Conservation (phyloP, 73 alveolate species). For the Urostyla sp. region DNA sequence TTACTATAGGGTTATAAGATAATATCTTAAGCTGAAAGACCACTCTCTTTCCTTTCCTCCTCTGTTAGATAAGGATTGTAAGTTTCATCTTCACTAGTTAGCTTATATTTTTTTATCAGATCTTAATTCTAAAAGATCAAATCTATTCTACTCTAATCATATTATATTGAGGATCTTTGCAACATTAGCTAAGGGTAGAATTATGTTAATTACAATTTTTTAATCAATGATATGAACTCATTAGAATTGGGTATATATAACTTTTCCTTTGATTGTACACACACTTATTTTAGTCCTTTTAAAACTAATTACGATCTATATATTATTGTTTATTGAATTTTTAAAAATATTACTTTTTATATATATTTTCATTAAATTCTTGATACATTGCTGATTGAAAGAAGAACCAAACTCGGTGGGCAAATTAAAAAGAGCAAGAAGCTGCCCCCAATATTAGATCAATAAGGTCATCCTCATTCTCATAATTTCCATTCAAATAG, state of each 20-base stretch:
- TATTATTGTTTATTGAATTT: no score
- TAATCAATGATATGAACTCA: conserved; percentile 29
- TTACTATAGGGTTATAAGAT: conserved; percentile 48
- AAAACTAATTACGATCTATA: no score
- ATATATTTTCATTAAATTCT: conserved; percentile 8
- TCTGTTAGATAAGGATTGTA: background rate
- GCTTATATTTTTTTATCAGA: background rate
- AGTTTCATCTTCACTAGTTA: background rate
- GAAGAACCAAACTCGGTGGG: conserved; percentile 63
- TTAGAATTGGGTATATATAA: conserved; percentile 68
- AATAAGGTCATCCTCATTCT: conserved; percentile 11
- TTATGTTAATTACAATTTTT: conserved; percentile 14
- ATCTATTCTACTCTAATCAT: background rate
- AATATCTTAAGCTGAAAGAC: conserved; percentile 49
- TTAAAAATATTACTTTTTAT: conserved; percentile 1
- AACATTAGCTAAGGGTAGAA: conserved; percentile 21
- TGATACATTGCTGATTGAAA: conserved; percentile 22
- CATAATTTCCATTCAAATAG: conserved; percentile 51
- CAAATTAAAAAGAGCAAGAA: conserved; percentile 42
- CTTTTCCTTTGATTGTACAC: conserved; percentile 43
- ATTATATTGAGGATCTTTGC: background rate
- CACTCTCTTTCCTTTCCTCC: background rate
- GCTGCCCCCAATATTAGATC: conserved; percentile 47
- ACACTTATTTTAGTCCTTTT: conserved; percentile 46
- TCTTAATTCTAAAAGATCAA: background rate